Evolutionary conservation across 306 rosid species (phyloP), one percentile per base, ranked within the genome.

Genomic region (Urtica urens): DNA sequence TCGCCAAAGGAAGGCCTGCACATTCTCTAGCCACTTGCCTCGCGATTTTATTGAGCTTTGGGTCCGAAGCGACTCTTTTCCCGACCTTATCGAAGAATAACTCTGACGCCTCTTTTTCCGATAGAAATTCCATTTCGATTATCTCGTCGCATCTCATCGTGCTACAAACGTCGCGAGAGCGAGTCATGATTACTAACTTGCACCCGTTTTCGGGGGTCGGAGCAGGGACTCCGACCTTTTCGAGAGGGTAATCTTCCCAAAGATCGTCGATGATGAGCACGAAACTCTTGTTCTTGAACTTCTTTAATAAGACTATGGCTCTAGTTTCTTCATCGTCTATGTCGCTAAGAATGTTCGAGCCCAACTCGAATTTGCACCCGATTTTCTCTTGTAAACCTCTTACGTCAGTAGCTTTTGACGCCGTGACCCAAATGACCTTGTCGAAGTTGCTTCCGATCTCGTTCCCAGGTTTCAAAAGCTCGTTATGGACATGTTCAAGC

Each of bases 141-240:
- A 9, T 25, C 25, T 22, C 10, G 3, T 25, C 37, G 38, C 46
- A 43, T 2, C 9, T 18, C 60, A 53, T 62, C 4, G 10, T 8
- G 4, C 18, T 11, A 47, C 68, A 62, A 23, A 62, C 37, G 9
- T 40, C 39, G 5, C 5, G 33, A 10, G 39, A 55, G 2, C 49
- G 25, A 16, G 60, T 41, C 17, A 50, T 41, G 4, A 55, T 7
- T 26, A 55, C 18, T 10, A 55, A 16, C 49, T 41, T 55, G 60
- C 40, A 39, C 17, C 39, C 49, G 26, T 55, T 55, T 27, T 26
- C 9, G 22, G 19, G 7, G 3, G 20, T 54, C 8, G 48, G 60
- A 26, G 53, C 47, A 5, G 68, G 61, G 11, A 62, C 53, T 3
- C 68, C 68, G 3, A 62, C 42, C 11, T 62, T 55, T n/a, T 41